These are phyloP conservation scores for Phellopilus nigrolimitatus DNA, from an alignment of 1,284 basidiomycete species.

Conservation along the genomic window DNA sequence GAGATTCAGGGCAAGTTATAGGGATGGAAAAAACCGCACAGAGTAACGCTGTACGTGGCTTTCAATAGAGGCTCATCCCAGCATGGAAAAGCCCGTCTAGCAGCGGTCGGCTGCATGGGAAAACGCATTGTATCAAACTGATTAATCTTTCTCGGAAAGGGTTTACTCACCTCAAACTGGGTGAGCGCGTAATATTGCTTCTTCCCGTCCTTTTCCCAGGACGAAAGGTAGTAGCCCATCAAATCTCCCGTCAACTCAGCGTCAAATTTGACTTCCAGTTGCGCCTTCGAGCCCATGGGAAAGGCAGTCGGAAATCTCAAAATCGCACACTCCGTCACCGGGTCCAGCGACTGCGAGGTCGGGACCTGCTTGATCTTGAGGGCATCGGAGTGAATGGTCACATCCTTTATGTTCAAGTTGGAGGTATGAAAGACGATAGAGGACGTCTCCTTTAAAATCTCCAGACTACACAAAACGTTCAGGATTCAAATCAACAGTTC, in stretches of 20 bases:
- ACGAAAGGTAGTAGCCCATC: conserved; percentile 69
- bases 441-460: conserved; percentile 64
- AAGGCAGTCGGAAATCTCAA: conserved; percentile 53
- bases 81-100: conserved; percentile 78
- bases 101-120: conserved; percentile 74
- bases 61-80: conserved; percentile 96
- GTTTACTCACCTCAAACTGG: conserved; percentile 64
- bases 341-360: conserved; percentile 49
- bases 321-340: conserved; percentile 58
- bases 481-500: conserved; percentile 3
- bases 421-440: conserved; percentile 70
- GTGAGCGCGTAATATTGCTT: conserved; percentile 73
- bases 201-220: conserved; percentile 51
- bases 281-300: conserved; percentile 58
- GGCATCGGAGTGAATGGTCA: conserved; percentile 58
- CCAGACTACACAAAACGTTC: conserved; percentile 45
- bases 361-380: conserved; percentile 51
- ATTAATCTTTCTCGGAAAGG: too few relatives aligned
- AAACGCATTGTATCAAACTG: too few relatives aligned
- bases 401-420: conserved; percentile 63
- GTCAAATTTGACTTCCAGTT: conserved; percentile 59
- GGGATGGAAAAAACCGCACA: too few relatives aligned
- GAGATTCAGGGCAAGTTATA: too few relatives aligned
- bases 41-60: conserved; percentile 77
- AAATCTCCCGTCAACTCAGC: conserved; percentile 63